Evolutionary conservation across 495 filamentous ascomycete genomes (phyloP), one percentile per base, ranked within the genome.

Genomic region (Cercophora samala): DNA sequence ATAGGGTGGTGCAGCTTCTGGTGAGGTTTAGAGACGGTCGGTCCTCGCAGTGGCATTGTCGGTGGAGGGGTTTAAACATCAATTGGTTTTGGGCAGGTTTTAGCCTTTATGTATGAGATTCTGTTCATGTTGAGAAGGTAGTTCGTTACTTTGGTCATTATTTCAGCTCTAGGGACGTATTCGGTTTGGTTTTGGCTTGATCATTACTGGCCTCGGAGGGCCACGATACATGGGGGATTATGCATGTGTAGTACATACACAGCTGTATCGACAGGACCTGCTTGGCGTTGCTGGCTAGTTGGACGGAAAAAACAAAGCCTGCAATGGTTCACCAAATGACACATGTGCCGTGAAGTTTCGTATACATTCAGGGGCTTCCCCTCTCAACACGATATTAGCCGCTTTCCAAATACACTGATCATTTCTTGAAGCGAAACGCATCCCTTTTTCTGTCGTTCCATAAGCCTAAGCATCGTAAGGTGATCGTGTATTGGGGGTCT

Each of bases 1-100:
- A 97, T 98, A 66, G 95, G 94, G 63, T 96, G 93, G 92, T 96
- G 92, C 77, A 93, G 90, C 78, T 96, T 94, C 84, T 94, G 92
- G 91, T 96, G 65, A 70, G 19, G 53, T 56, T 13, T 13, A 46
- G 37, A 18, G 5, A 46, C 37, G 11, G 37, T 46, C 11, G 6
- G 6, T 46, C 0, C 11, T 46, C 13, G 37, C 11, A 11, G 37
- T 17, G 13, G 5, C 37, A 46, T 13, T 17, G 9, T 17, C 1
- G 11, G 37, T 46, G 1, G 2, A 9, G 1, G 15, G 37, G 6
- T 46, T 46, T 17, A 46, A 46, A 17, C 37, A 46, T 46, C 3
- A 2, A 46, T 46, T 46, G 37, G 11, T 17, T 46, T 46, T 1
- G 37, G 13, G 15, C 37, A 17, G 13, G 15, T 46, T 46, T 46